Percentiles rank a stretch among this genome's conserved stretches.
Conservation (phyloP, 805 yeast genomes). For the Kazachstania psychrophila region DNA sequence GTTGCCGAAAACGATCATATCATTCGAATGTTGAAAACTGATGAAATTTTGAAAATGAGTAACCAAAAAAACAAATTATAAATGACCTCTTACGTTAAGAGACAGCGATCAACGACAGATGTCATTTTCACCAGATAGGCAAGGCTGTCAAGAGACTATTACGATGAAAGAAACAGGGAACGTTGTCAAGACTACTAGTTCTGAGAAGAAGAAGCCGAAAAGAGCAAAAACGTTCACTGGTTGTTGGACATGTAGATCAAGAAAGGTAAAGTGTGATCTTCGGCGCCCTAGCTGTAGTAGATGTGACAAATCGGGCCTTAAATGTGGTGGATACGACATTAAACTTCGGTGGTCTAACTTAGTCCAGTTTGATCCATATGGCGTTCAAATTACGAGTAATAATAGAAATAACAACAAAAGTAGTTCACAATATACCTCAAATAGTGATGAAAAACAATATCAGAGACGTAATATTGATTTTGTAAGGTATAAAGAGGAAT, state of each 20-base stretch:
- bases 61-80: not conserved
- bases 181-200: not conserved
- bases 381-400: constrained; percentile 18
- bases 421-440: not conserved
- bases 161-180: constrained; percentile 1
- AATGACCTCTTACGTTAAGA: constrained; percentile 1
- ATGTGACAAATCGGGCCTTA: constrained; percentile 56
- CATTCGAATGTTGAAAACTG: not conserved
- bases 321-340: constrained; percentile 77
- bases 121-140: no score
- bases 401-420: not conserved
- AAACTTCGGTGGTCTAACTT: constrained; percentile 68
- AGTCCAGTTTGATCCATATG: constrained; percentile 39
- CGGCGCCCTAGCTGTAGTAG: constrained; percentile 60
- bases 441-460: constrained; percentile 40
- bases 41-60: no score
- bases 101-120: constrained; percentile 1
- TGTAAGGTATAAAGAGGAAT: constrained; percentile 63
- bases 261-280: constrained; percentile 77
- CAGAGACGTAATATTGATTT: constrained; percentile 66
- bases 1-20: constrained; percentile 1
- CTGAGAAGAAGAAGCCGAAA: constrained; percentile 9
- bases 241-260: constrained; percentile 75
- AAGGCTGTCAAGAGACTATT: no score
- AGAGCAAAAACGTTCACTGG: constrained; percentile 74